Conservation (phyloP, 208 protist species). For the Blechomonas ayalai region DNA sequence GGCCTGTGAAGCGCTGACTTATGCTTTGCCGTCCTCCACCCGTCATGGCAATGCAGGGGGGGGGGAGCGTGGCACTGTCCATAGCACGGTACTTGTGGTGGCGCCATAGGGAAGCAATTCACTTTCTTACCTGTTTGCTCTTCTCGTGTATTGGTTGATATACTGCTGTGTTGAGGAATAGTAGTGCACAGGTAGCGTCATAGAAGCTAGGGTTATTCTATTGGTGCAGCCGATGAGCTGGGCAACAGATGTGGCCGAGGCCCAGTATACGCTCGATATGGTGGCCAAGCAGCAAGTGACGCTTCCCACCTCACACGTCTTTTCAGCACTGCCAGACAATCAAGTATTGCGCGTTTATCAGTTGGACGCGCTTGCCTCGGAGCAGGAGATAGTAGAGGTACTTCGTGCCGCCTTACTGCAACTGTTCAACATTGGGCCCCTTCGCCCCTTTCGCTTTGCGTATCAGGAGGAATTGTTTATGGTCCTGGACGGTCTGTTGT, state of each 20-base stretch:
- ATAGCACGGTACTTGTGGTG: too few relatives aligned
- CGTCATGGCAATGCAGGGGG: too few relatives aligned
- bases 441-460: slow-evolving; percentile 60
- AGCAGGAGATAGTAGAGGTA: slow-evolving; percentile 79
- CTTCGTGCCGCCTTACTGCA: slow-evolving; percentile 48
- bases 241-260: slow-evolving; percentile 42
- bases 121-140: too few relatives aligned
- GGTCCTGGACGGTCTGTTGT: slow-evolving; percentile 53
- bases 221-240: slow-evolving; percentile 73
- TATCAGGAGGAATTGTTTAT: slow-evolving; percentile 81
- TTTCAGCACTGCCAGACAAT: slow-evolving; percentile 67
- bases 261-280: slow-evolving; percentile 64
- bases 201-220: too few relatives aligned
- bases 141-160: too few relatives aligned
- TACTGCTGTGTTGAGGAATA: too few relatives aligned
- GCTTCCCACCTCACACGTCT: slow-evolving; percentile 53
- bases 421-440: slow-evolving; percentile 53
- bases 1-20: too few relatives aligned
- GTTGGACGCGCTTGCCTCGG: slow-evolving; percentile 53
- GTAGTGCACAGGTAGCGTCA: too few relatives aligned
- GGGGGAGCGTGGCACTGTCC: too few relatives aligned
- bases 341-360: slow-evolving; percentile 81
- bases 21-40: too few relatives aligned
- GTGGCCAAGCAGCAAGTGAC: slow-evolving; percentile 76
- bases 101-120: too few relatives aligned